phyloP scores from a whole-genome alignment of 345 rosid species.

The Moricandia moricandioides region DNA sequence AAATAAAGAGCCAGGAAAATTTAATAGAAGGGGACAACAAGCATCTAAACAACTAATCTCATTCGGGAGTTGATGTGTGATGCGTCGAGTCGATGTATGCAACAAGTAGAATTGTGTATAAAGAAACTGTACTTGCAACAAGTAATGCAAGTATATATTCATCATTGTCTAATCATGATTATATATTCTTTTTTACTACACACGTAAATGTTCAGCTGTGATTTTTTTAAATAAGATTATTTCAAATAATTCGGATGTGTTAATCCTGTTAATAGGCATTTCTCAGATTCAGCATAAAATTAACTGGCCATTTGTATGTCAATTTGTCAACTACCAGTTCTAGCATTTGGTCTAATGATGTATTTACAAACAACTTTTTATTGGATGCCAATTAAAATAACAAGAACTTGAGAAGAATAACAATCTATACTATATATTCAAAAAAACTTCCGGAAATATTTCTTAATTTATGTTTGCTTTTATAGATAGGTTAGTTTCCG shows the following conservation, averaged over 20 bases:
- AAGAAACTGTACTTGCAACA: background rate
- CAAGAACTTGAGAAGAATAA: background rate
- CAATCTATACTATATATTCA: background rate
- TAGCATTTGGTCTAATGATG: background rate
- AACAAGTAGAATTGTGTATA: background rate
- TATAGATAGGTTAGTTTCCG: background rate
- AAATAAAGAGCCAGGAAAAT: background rate
- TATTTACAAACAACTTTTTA: background rate
- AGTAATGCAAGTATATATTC: conserved; percentile 10
- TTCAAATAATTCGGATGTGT: background rate
- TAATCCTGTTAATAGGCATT: background rate
- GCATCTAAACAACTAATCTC: conserved; percentile 9
- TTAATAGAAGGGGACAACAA: conserved; percentile 13
- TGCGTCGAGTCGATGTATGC: conserved; percentile 4
- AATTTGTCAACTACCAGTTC: background rate
- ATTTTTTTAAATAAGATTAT: background rate
- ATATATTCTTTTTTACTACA: background rate
- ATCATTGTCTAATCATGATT: no score
- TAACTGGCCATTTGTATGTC: background rate
- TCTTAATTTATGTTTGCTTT: background rate
- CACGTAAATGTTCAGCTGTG: background rate
- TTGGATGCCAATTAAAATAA: background rate
- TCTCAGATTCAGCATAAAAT: background rate
- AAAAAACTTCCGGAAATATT: background rate
- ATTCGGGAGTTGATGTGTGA: conserved; percentile 1